phyloP scores from a whole-genome alignment of 257 asterid genomes.

The Gardenia jasminoides region DNA sequence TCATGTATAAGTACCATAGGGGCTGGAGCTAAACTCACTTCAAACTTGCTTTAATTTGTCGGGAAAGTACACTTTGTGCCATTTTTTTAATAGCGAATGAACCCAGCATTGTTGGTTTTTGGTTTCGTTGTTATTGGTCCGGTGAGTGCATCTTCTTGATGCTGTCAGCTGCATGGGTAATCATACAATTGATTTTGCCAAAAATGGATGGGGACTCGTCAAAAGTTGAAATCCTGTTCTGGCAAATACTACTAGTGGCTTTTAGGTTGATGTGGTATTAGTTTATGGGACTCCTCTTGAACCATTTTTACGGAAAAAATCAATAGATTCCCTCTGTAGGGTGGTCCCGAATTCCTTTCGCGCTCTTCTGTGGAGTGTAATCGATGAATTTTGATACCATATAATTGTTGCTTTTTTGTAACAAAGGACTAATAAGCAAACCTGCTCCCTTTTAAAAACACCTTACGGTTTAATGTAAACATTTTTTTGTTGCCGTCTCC shows the following conservation, averaged over 20 bases:
- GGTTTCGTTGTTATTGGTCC: not conserved
- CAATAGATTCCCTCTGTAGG: conserved; percentile 30
- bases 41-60: not conserved
- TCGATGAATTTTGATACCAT: not conserved
- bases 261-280: not conserved
- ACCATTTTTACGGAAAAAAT: conserved; percentile 20
- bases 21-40: conserved; percentile 2
- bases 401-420: not conserved
- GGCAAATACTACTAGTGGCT: conserved; percentile 18
- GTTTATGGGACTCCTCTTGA: not conserved
- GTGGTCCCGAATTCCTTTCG: conserved; percentile 32
- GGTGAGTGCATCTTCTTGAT: not conserved
- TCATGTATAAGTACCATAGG: not conserved
- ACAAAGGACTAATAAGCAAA: not conserved
- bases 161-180: conserved; percentile 17
- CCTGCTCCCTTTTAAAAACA: too few relatives aligned
- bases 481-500: not conserved
- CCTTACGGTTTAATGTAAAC: not conserved
- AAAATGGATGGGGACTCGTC: conserved; percentile 32
- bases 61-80: conserved; percentile 13
- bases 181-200: conserved; percentile 29
- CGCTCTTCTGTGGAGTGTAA: conserved; percentile 5
- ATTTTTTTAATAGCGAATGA: conserved; percentile 3
- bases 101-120: not conserved
- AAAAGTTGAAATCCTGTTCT: conserved; percentile 16